A percentile compares a stretch with the other conserved stretches of the same genome.
Conservation (phyloP, 2,329 filamentous ascomycete genomes). For the Xylaria sp. region DNA sequence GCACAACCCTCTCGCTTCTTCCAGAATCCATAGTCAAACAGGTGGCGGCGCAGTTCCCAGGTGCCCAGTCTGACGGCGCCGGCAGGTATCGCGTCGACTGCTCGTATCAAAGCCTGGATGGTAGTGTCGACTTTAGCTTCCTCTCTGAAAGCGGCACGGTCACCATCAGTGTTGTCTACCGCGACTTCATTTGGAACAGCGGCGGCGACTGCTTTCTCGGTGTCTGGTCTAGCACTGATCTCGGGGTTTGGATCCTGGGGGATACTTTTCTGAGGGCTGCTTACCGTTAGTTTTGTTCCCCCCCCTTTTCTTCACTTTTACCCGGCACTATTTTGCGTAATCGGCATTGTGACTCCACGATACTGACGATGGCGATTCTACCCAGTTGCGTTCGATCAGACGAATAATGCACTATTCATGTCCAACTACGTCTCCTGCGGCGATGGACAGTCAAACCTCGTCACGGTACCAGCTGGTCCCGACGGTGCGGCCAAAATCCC, state of each 20-base stretch:
- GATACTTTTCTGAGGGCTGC: constrained; percentile 50
- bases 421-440: constrained; percentile 44
- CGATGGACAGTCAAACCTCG: constrained; percentile 42
- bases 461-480: constrained; percentile 46
- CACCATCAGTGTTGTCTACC: constrained; percentile 45
- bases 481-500: constrained; percentile 44
- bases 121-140: constrained; percentile 63
- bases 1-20: constrained; percentile 62
- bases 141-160: constrained; percentile 44
- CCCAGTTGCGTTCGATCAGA: constrained; percentile 49
- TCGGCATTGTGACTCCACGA: too few relatives aligned
- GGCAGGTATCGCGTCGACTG: constrained; percentile 61
- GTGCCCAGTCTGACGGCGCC: constrained; percentile 53
- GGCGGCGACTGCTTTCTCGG: constrained; percentile 47
- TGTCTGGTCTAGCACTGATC: constrained; percentile 40
- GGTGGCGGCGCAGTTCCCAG: constrained; percentile 57
- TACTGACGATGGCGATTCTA: constrained; percentile 5
- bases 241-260: constrained; percentile 48
- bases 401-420: constrained; percentile 49
- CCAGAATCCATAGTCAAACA: constrained; percentile 56
- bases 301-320: background rate
- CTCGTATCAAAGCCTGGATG: constrained; percentile 50
- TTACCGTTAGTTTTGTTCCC: constrained; percentile 44
- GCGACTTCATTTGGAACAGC: constrained; percentile 50
- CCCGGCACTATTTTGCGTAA: background rate